Percentiles rank a stretch among this genome's conserved stretches.
phyloP scores from a whole-genome alignment of 176 grass and related monocot species.

The Carex cristatella region DNA sequence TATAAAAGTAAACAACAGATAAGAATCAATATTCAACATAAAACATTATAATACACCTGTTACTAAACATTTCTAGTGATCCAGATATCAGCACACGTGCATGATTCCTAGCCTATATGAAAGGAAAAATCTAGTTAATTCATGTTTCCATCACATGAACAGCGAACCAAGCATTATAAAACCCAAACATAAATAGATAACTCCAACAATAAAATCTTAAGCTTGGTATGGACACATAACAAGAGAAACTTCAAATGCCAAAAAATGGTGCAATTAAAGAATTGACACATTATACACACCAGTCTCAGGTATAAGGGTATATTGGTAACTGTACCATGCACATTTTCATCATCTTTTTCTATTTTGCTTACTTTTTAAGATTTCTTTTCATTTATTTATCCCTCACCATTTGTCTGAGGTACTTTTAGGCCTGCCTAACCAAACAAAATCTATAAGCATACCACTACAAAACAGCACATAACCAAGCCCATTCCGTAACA shows the following conservation, averaged over 20 bases:
- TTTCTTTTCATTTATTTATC: background rate
- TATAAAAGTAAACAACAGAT: background rate
- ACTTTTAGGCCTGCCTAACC: background rate
- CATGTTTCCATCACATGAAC: constrained; percentile 7
- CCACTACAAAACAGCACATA: too few relatives aligned
- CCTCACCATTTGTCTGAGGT: background rate
- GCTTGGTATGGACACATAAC: background rate
- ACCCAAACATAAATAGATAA: background rate
- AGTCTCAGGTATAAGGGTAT: background rate
- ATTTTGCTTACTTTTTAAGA: background rate
- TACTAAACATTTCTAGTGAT: constrained; percentile 89
- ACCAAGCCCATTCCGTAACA: too few relatives aligned
- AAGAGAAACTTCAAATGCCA: background rate
- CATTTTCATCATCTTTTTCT: background rate
- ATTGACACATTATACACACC: background rate
- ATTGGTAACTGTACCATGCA: background rate
- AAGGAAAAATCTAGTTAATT: background rate
- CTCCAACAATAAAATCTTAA: constrained; percentile 9
- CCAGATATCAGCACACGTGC: constrained; percentile 79
- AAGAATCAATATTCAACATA: background rate
- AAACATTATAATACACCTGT: constrained; percentile 37
- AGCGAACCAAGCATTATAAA: background rate
- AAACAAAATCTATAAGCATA: background rate
- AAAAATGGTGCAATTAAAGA: background rate
- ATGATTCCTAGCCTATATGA: constrained; percentile 86